phyloP scores from a whole-genome alignment of 257 asterid genomes.

The Nicotiana tomentosiformis region DNA sequence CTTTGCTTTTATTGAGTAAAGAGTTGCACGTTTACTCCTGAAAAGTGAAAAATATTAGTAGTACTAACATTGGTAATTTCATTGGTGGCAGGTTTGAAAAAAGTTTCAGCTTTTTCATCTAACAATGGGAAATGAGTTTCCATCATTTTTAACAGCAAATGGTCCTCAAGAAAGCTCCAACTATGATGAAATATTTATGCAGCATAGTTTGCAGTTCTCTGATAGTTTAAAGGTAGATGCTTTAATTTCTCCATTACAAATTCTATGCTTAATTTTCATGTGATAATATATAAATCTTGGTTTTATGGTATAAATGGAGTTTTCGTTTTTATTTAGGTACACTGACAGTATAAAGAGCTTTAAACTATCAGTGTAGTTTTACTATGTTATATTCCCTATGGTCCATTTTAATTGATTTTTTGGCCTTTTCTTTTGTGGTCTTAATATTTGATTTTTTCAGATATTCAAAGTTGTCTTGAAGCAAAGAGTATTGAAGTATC shows the following conservation, averaged over 20 bases:
- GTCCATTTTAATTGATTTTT: no score
- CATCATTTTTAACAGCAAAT: constrained; percentile 17
- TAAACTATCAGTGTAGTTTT: no score
- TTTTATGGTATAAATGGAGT: background rate
- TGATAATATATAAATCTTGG: no score
- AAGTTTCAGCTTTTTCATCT: background rate
- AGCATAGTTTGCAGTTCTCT: constrained; percentile 49
- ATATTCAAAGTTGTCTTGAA: no score
- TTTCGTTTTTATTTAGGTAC: background rate
- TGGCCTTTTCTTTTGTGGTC: no score
- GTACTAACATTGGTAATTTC: no score
- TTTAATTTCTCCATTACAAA: background rate
- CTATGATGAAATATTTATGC: constrained; percentile 65
- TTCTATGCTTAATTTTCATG: background rate
- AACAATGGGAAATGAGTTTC: constrained; percentile 19
- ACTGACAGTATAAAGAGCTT: background rate
- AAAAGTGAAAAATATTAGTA: no score
- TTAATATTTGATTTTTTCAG: no score
- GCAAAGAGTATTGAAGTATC: no score
- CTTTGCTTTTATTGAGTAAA: background rate
- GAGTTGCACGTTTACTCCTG: background rate
- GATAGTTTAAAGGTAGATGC: constrained; percentile 56
- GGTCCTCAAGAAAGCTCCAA: constrained; percentile 34
- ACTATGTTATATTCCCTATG: no score
- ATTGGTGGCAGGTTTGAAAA: background rate